Evolutionary conservation across 31 red algal species (phyloP).

Genomic region (Bonnemaisonia californica): DNA sequence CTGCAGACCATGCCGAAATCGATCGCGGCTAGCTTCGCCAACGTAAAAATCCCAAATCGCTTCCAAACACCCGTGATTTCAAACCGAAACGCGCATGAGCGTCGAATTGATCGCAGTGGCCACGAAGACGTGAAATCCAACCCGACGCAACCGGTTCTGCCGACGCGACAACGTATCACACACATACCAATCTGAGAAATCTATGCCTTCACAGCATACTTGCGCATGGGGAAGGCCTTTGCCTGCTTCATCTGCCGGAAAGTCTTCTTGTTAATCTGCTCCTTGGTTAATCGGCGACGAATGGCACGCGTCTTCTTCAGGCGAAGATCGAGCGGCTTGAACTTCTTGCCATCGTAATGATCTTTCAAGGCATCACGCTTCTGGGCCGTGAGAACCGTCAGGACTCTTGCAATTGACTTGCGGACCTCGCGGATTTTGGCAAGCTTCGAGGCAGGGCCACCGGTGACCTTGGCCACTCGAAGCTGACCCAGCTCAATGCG

Average conservation of each 20-base stretch:
- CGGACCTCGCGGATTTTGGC: slow-evolving; percentile 93
- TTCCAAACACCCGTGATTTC: too few species aligned
- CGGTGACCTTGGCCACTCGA: slow-evolving; percentile 93
- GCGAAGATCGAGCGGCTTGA: slow-evolving; percentile 93
- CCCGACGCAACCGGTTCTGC: too few species aligned
- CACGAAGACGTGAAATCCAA: too few species aligned
- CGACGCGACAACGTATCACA: neutral
- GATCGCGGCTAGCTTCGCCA: too few species aligned
- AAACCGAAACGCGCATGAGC: too few species aligned
- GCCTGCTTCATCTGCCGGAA: slow-evolving; percentile 76
- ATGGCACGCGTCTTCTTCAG: slow-evolving; percentile 98
- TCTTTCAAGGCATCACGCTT: slow-evolving; percentile 76
- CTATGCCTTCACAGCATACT: slow-evolving; percentile 86
- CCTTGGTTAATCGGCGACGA: slow-evolving; percentile 86
- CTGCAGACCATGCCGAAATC: too few species aligned
- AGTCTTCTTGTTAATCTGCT: slow-evolving; percentile 83
- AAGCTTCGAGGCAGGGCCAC: slow-evolving; percentile 86
- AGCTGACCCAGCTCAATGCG: slow-evolving; percentile 90
- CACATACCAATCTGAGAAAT: neutral
- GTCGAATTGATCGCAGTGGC: too few species aligned
- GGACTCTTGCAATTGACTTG: slow-evolving; percentile 92
- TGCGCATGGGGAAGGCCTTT: slow-evolving; percentile 83
- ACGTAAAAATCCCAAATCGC: too few species aligned
- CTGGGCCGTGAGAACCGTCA: slow-evolving; percentile 90
- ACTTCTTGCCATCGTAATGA: slow-evolving; percentile 89